Evolutionary conservation across 1,284 basidiomycete species (phyloP).

Genomic region (Spongiforma sp.): DNA sequence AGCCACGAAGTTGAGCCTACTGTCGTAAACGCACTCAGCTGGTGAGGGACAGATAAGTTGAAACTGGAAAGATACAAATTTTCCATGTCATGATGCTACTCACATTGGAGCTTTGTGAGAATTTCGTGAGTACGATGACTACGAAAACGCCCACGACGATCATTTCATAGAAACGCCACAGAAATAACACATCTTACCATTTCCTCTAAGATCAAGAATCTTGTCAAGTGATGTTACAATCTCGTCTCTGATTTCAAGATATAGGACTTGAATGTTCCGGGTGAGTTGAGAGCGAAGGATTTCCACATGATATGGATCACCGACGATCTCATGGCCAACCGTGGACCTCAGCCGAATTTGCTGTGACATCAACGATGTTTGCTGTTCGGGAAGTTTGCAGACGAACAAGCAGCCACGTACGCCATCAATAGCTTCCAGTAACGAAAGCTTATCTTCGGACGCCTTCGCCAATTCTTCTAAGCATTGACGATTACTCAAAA

Average conservation of each 20-base stretch:
- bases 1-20: background rate
- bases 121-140: background rate
- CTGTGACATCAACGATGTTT: constrained; percentile 12
- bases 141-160: background rate
- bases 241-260: constrained; percentile 39
- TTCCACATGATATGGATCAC: constrained; percentile 35
- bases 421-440: constrained; percentile 38
- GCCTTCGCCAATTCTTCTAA: constrained; percentile 48
- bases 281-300: constrained; percentile 34
- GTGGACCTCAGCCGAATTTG: constrained; percentile 31
- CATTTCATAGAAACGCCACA: background rate
- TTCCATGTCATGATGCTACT: background rate
- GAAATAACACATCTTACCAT: constrained; percentile 13
- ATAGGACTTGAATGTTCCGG: constrained; percentile 32
- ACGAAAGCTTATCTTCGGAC: constrained; percentile 44
- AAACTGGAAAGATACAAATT: background rate
- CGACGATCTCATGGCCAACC: constrained; percentile 28
- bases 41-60: background rate
- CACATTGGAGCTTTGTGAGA: constrained; percentile 5
- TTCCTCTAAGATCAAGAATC: constrained; percentile 15
- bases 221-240: constrained; percentile 36
- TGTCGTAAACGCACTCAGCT: background rate
- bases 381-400: background rate
- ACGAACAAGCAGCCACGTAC: constrained; percentile 26
- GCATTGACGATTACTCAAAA: constrained; percentile 41